These are phyloP conservation scores for Aurantiochytrium sp. DNA, from an alignment of 108 stramenopile species.

Conservation along the genomic window DNA sequence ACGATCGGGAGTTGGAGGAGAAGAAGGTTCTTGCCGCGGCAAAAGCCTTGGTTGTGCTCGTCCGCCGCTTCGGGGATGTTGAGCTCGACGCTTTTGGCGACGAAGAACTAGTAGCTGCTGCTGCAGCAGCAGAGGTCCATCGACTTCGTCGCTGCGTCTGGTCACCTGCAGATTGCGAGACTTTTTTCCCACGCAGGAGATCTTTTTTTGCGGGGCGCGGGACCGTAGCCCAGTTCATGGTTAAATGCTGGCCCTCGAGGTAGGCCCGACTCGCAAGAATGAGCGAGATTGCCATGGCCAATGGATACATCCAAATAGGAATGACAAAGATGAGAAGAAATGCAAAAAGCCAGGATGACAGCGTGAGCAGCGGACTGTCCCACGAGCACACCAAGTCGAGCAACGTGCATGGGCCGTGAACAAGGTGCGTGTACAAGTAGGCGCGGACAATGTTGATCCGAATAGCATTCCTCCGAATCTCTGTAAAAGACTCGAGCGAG, in stretches of 20 bases:
- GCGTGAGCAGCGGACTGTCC: not conserved
- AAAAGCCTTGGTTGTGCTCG: not conserved
- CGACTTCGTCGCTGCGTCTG: no score
- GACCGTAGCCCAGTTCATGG: not conserved
- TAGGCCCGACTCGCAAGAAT: not conserved
- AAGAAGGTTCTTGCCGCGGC: not conserved
- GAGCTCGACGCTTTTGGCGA: no score
- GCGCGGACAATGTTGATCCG: not conserved
- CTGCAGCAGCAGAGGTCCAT: no score
- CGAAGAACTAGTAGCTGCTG: no score
- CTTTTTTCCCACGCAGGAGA: not conserved
- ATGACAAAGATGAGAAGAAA: not conserved
- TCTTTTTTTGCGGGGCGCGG: not conserved
- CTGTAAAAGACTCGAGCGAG: not conserved
- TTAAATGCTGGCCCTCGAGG: not conserved
- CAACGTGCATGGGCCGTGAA: not conserved
- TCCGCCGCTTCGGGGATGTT: not conserved
- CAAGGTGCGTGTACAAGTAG: not conserved
- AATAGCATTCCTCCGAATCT: not conserved
- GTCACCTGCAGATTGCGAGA: no score
- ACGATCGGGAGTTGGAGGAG: not conserved
- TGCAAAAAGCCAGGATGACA: not conserved
- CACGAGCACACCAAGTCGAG: not conserved
- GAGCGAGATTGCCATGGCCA: not conserved
- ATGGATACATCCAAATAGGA: not conserved